Evolutionary conservation across 495 filamentous ascomycete genomes (phyloP), one percentile per base, ranked within the genome.

Genomic region (Talaromyces adpressus): DNA sequence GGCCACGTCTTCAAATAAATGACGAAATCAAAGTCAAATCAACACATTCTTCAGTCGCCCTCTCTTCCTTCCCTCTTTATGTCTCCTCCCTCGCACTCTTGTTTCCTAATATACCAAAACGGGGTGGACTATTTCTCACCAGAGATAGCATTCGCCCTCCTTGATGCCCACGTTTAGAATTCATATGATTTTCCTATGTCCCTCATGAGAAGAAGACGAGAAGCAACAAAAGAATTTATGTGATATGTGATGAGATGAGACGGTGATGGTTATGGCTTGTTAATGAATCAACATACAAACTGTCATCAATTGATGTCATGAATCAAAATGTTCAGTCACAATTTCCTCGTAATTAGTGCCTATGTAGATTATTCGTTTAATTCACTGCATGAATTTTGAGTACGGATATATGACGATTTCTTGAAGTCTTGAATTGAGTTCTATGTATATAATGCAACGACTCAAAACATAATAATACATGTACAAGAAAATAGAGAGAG

Each of bases 1-100:
- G 95, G 95, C 71, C 96, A 99, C 85, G 91, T 97, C 75, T 98
- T 98, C 88, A 98, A 98, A 88, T 98, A 94, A 83, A 82, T 72
- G 68, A 67, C 8, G 14, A 29, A 20, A 34, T 34, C 25, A 62
- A 62, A 62, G 34, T 47, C 49, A 53, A 53, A 25, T 56, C 22
- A 20, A 49, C 4, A 14, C 45, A 49, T 49, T 56, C 49, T 65
- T 60, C 51, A 56, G 61, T 63, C 62, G 60, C 63, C 63, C 53
- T 63, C 64, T 45, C 64, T 32, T 52, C 36, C 39, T 61, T 62
- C 25, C 18, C 52, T 57, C 30, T 36, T 39, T 59, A 11, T 45
- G 20, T 16, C 29, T 36, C 59, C 20, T 62, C 29, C 29, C 27
- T 36, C 45, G 11, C 22, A n/a, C 32, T 34, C 59, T 29, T 47